phyloP scores from a whole-genome alignment of 2,329 filamentous ascomycete genomes.

The Ophiostoma ips region DNA sequence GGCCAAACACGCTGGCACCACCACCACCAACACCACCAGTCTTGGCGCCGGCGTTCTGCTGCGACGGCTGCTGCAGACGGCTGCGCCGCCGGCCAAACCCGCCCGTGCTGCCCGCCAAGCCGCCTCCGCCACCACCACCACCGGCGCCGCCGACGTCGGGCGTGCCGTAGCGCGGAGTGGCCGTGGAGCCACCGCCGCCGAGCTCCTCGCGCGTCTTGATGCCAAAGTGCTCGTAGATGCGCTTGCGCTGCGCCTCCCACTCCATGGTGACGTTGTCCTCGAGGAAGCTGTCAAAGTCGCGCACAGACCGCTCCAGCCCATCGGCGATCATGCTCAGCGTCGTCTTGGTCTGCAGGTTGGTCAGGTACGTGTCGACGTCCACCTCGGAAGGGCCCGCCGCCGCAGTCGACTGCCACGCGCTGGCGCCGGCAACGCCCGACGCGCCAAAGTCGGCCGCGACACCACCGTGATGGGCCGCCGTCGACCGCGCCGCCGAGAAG shows the following conservation, averaged over 20 bases:
- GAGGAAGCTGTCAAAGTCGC: conserved; percentile 85
- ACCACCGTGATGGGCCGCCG: conserved; percentile 14
- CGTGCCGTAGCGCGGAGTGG: conserved; percentile 9
- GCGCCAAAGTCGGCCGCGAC: neutral
- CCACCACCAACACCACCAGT: conserved; percentile 20
- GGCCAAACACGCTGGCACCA: conserved; percentile 41
- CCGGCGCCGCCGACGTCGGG: conserved; percentile 6
- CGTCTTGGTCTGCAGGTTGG: conserved; percentile 78
- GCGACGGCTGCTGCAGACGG: conserved; percentile 25
- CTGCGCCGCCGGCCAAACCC: conserved; percentile 39
- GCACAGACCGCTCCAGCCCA: conserved; percentile 74
- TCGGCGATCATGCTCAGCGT: conserved; percentile 85
- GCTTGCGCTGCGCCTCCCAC: conserved; percentile 86
- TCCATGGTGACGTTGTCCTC: conserved; percentile 92
- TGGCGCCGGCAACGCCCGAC: neutral
- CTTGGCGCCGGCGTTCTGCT: conserved; percentile 12
- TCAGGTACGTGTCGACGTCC: conserved; percentile 66
- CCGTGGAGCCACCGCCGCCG: conserved; percentile 10
- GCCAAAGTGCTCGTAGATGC: conserved; percentile 93
- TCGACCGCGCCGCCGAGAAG: conserved; percentile 16
- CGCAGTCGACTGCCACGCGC: neutral
- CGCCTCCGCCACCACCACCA: conserved; percentile 2
- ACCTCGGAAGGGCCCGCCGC: conserved; percentile 31
- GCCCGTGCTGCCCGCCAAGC: conserved; percentile 29
- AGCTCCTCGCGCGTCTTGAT: conserved; percentile 49